Conservation (phyloP, 2,329 filamentous ascomycete species). For the Coniochaeta hoffmannii region DNA sequence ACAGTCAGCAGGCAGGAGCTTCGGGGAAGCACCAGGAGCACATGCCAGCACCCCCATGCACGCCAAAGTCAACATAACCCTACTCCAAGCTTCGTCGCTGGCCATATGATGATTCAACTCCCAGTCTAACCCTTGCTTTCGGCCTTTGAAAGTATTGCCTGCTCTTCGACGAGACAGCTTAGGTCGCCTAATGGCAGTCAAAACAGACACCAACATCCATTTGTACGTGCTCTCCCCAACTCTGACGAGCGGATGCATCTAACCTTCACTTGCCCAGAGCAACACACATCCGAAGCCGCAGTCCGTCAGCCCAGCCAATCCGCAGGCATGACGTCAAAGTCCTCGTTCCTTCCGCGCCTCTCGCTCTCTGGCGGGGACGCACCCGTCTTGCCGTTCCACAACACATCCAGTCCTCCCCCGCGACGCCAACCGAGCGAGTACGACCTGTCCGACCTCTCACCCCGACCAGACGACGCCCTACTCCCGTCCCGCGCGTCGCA, state of each 20-base stretch:
- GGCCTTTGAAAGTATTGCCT: too few species aligned
- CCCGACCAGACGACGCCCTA: slow-evolving; percentile 18
- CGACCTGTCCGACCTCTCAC: slow-evolving; percentile 23
- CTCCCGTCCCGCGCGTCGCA: slow-evolving; percentile 7
- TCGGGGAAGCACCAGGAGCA: too few species aligned
- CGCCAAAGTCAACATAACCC: too few species aligned
- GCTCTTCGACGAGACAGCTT: too few species aligned
- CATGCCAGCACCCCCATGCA: too few species aligned
- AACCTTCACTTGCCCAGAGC: neutral
- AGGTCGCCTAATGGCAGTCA: neutral
- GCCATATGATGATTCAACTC: too few species aligned
- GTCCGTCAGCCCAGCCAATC: neutral
- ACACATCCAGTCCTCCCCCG: slow-evolving; percentile 13
- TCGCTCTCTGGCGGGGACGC: slow-evolving; percentile 15
- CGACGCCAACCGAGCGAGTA: slow-evolving; percentile 25
- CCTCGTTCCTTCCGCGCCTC: slow-evolving; percentile 22
- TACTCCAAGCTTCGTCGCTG: too few species aligned
- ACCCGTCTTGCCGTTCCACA: slow-evolving; percentile 20
- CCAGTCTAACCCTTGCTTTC: too few species aligned
- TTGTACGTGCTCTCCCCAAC: neutral
- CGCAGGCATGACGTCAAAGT: slow-evolving; percentile 16
- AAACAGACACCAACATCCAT: neutral
- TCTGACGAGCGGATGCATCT: neutral
- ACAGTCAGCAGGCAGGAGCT: too few species aligned
- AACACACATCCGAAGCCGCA: neutral